A percentile compares a stretch with the other conserved stretches of the same genome.
phyloP scores from a whole-genome alignment of 306 rosid species.

The Citrullus colocynthis region DNA sequence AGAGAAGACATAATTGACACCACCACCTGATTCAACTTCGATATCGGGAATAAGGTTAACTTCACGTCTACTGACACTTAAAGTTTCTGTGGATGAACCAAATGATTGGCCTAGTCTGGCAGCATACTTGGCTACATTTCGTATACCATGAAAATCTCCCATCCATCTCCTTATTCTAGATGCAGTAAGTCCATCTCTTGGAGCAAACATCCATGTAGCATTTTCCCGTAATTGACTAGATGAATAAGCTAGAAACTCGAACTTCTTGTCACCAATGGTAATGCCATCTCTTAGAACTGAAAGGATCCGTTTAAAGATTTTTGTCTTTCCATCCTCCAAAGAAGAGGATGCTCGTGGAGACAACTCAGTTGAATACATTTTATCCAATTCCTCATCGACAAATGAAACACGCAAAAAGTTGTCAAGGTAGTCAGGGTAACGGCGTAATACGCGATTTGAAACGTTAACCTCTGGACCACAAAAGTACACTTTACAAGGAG shows the following conservation, averaged over 20 bases:
- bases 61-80: conserved; percentile 33
- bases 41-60: conserved; percentile 47
- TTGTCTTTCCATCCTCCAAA: conserved; percentile 30
- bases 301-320: conserved; percentile 49
- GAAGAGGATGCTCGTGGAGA: conserved; percentile 31
- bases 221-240: conserved; percentile 78
- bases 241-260: conserved; percentile 81
- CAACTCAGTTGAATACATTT: conserved; percentile 50
- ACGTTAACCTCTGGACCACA: no score
- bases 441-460: conserved; percentile 59
- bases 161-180: conserved; percentile 41
- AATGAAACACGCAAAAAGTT: conserved; percentile 82
- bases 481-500: no score
- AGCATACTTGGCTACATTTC: conserved; percentile 86
- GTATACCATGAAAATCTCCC: conserved; percentile 56
- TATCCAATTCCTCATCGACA: conserved; percentile 71
- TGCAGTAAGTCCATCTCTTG: conserved; percentile 26
- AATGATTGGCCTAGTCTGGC: conserved; percentile 89
- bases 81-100: conserved; percentile 80
- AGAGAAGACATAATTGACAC: conserved; percentile 44
- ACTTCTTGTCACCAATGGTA: conserved; percentile 51
- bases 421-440: conserved; percentile 22
- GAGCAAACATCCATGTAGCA: conserved; percentile 90
- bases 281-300: conserved; percentile 52
- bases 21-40: not conserved